Base-by-base conservation (phyloP, 2,329 filamentous ascomycete species). In the Epichloe brachyelytri region DNA sequence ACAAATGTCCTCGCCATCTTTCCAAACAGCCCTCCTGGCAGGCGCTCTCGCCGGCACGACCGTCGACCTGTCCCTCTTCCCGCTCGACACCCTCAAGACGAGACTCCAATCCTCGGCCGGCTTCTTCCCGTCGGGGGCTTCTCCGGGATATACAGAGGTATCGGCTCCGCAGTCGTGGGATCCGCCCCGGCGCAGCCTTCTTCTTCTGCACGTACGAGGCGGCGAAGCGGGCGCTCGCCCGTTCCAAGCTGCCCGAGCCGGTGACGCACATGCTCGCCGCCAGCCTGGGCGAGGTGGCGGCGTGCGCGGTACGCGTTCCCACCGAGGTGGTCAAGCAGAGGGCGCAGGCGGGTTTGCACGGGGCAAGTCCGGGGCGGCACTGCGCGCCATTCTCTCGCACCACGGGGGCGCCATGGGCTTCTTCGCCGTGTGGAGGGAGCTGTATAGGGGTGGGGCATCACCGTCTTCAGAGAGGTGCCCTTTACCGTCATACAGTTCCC, bases 401-500 rank as follows among this genome's bases (percentile, higher is more conserved):
- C 68, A 71, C 55, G 55, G 63, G 1, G 49, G 14, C 17, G 38
- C 57, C 0, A 62, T 70, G 49, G 77, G 77, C 0, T 43, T 84
- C 2, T 36, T 54, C 3, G 71, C 81, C 26, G 85, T 97, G 46
- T 82, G 87, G 76, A 73, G 79, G 54, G 90, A 96, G 69, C 69
- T 98, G 51, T 98, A 98, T 68, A 78, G 93, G 37, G 93, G 94
- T 95, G 89, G 78, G 79, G 82, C 17, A 89, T 97, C 59, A 98
- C 93, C 2, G 83, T 98, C 49, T 85, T 96, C 71, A 82, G 93
- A 53, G 93, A 98, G 73, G 90, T 98, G 54, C 93, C 93, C 4
- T 98, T 98, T 63, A 97, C 94, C 3, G 83, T 96, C 10, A 86
- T 98, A 56, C 93, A 98, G 68, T 98, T 98, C 65, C 93, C 93